Base-by-base conservation (phyloP, 2,329 filamentous ascomycete species). In the Ambrosiella xylebori region DNA sequence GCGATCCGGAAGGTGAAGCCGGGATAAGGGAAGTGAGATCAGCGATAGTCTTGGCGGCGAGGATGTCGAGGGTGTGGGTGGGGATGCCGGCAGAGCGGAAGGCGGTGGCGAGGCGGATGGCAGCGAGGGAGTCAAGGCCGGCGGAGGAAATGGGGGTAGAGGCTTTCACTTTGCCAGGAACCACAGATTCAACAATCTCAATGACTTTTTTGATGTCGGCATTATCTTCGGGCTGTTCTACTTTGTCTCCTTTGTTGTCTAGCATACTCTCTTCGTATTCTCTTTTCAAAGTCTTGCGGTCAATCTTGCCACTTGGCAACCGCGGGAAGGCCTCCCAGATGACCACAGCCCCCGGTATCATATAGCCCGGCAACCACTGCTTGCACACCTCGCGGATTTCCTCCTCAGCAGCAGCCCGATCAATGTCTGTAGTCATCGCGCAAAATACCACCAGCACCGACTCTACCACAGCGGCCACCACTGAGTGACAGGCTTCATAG, bases 241-340 rank as follows among this genome's bases (percentile, higher is more conserved):
- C 19, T 8, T 17, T 13, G n/a, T 13, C n/a, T 47, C 44, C 19
- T 47, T 17, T 3, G 44, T 47, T 15, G 13, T 47, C 44, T 8
- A 47, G 44, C n/a, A 51, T 1, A 6, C 47, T n/a, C 12, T 27
- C 15, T 7, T 8, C 15, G 13, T 51, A 51, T 11, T 36, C 9
- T 11, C 9, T 36, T n/a, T 51, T 51, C 11, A 95, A 70, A 11
- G 68, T 69, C 63, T 81, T 84, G 56, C 81, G 81, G 65, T 95
- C 85, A 12, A 90, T 76, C 65, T 96, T 96, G 0, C 90, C 90
- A 0, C 88, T 95, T 1, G 88, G 75, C 17, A 95, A 71, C 56
- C 84, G 81, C 0, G 88, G 88, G 58, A 95, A 82, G 7, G 76
- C 72, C 0, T 74, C 63, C 61, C 85, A 70, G 1, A 85, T 65